Percentiles rank a stretch among this genome's conserved stretches.
These are phyloP conservation scores for Hortiboletus flavorubellus DNA, from an alignment of 768 basidiomycete species.

Conservation along the genomic window DNA sequence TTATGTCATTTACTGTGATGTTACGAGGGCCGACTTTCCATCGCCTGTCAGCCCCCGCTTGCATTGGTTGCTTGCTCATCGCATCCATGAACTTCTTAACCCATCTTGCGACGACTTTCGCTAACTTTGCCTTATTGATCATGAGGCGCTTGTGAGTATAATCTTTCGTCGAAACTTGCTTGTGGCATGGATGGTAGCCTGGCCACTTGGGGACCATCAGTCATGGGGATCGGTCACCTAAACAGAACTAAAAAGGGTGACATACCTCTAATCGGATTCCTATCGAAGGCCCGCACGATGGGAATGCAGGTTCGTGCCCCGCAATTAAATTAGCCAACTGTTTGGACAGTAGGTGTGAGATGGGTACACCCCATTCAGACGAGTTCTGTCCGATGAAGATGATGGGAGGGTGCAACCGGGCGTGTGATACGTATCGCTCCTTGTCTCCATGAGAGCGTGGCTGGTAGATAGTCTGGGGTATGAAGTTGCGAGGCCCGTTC, in stretches of 20 bases:
- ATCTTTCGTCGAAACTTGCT: conserved; percentile 70
- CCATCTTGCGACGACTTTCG: conserved; percentile 68
- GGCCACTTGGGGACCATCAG: conserved; percentile 54
- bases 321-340: conserved; percentile 47
- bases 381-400: conserved; percentile 53
- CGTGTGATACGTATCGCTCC: conserved; percentile 67
- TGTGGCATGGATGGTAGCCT: conserved; percentile 65
- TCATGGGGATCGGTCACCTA: neutral
- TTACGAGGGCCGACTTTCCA: conserved; percentile 16
- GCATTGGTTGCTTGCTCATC: conserved; percentile 5
- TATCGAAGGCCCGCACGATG: conserved; percentile 65
- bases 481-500: conserved; percentile 40
- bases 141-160: conserved; percentile 65
- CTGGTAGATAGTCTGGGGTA: conserved; percentile 67
- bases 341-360: conserved; percentile 49
- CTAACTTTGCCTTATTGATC: conserved; percentile 65
- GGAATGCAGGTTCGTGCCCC: conserved; percentile 60
- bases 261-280: conserved; percentile 65
- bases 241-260: neutral
- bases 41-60: neutral
- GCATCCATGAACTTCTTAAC: conserved; percentile 29
- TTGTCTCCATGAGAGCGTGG: conserved; percentile 70
- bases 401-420: conserved; percentile 55
- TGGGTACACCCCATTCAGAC: conserved; percentile 54
- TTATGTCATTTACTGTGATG: conserved; percentile 15